Percentiles rank a stretch among this genome's conserved stretches.
Evolutionary conservation across 768 basidiomycete genomes (phyloP).

Genomic region (Suillus spraguei): DNA sequence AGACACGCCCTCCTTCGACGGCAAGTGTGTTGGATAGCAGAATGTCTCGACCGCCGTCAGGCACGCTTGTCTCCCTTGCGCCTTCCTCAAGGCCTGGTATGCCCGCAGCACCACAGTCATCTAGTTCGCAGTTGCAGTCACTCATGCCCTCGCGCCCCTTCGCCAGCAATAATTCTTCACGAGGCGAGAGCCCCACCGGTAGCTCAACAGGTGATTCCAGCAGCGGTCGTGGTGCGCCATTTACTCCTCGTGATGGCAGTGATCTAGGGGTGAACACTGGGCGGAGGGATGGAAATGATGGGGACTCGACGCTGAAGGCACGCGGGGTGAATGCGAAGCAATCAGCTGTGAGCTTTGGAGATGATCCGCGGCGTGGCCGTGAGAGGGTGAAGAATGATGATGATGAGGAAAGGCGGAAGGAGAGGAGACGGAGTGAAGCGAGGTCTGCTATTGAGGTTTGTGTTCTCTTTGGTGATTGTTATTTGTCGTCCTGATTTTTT

Average conservation of each 20-base stretch:
- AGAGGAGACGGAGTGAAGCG: slow-evolving; percentile 81
- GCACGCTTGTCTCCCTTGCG: slow-evolving; percentile 13
- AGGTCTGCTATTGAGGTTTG: slow-evolving; percentile 87
- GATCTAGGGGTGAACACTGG: slow-evolving; percentile 42
- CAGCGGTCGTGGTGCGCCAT: slow-evolving; percentile 64
- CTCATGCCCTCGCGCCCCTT: slow-evolving; percentile 57
- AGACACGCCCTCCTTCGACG: slow-evolving; percentile 17
- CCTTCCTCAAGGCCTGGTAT: slow-evolving; percentile 15
- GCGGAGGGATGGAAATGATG: slow-evolving; percentile 25
- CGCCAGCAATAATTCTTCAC: slow-evolving; percentile 36
- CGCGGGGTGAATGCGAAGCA: slow-evolving; percentile 47
- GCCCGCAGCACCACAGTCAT: slow-evolving; percentile 15
- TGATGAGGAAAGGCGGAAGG: slow-evolving; percentile 61
- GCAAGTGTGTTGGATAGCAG: slow-evolving; percentile 16
- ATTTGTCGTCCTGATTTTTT: slow-evolving; percentile 15
- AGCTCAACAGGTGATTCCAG: slow-evolving; percentile 88
- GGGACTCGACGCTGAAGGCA: slow-evolving; percentile 30
- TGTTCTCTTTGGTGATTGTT: slow-evolving; percentile 14
- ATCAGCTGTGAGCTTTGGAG: slow-evolving; percentile 72
- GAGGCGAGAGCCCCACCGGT: slow-evolving; percentile 67
- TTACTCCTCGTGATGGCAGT: slow-evolving; percentile 81
- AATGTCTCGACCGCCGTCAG: slow-evolving; percentile 16
- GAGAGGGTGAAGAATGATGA: slow-evolving; percentile 33
- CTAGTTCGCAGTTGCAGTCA: slow-evolving; percentile 23
- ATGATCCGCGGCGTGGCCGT: slow-evolving; percentile 37